Evolutionary conservation across 345 rosid genomes (phyloP).

Genomic region (Ceriops tagal): DNA sequence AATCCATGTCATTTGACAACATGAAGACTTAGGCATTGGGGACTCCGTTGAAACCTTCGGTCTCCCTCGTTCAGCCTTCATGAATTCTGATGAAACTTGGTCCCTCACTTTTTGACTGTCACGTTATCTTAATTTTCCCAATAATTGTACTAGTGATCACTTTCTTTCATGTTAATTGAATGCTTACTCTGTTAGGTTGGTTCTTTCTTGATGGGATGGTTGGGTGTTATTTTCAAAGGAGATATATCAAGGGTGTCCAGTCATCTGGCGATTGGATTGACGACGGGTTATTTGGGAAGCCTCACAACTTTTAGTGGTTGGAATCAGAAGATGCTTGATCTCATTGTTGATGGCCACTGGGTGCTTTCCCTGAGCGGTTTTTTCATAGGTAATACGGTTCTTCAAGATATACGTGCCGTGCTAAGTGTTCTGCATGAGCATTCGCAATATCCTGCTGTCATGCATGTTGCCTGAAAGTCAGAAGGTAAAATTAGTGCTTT

Average conservation of each 20-base stretch:
- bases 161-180: not conserved
- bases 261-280: slow-evolving; percentile 68
- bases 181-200: slow-evolving; percentile 48
- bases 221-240: slow-evolving; percentile 75
- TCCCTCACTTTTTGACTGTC: not conserved
- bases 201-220: slow-evolving; percentile 98
- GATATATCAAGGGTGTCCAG: slow-evolving; percentile 59
- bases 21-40: not conserved
- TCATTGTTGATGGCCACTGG: slow-evolving; percentile 70
- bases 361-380: slow-evolving; percentile 57
- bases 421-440: not conserved
- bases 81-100: not conserved
- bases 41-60: not conserved
- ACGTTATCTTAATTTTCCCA: not conserved
- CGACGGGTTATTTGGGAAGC: slow-evolving; percentile 90
- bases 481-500: not conserved
- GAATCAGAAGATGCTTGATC: slow-evolving; percentile 97
- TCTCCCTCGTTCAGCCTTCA: not conserved
- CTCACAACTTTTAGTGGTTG: slow-evolving; percentile 95
- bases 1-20: too few relatives aligned
- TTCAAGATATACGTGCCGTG: not conserved
- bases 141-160: not conserved
- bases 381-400: slow-evolving; percentile 51
- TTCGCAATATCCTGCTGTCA: not conserved
- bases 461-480: too few relatives aligned